Evolutionary conservation across 2,329 filamentous ascomycete species (phyloP), one percentile per base, ranked within the genome.

Genomic region (Pestalotiopsis sp.): DNA sequence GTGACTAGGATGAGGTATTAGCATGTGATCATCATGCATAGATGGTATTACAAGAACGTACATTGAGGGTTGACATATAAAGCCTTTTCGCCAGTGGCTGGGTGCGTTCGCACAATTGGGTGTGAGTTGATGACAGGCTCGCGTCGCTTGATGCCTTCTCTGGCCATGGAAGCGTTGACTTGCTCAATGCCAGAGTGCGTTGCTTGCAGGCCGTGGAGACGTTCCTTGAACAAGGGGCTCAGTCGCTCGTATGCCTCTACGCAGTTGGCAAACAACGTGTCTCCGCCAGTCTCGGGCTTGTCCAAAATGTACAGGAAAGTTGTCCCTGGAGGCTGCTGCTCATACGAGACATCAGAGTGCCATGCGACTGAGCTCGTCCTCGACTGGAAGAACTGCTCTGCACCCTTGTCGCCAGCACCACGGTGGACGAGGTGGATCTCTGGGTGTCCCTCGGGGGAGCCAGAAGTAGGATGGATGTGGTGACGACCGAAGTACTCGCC

Each of bases 231-330:
- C 52, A 89, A 86, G 0, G 93, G 92, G 66, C 91, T 94, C 2
- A 98, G 85, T 5, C 94, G 86, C 70, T 89, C 88, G 77, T 97
- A 98, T 0, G 94, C 94, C 78, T 92, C 91, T 0, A 85, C 93
- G 72, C 91, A 89, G 76, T 97, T 92, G 59, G 86, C 89, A 74
- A 97, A 97, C 3, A 97, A 82, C 0, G 94, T 97, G 76, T 97
- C 94, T 61, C 94, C 94, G 44, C 94, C 94, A 0, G 88, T 90
- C 52, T 88, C 84, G 1, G 94, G 94, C 58, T 88, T 90, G 76
- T 97, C 94, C n/a, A 98, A 86, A 63, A 94, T 85, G 76, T 97
- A 97, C 44, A 97, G 80, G 80, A 97, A 97, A 0, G 94, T 97
- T 0, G 94, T 97, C 38, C 94, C 93, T 0, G 94, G 94, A 1